Evolutionary conservation across 2,329 filamentous ascomycete species (phyloP), one percentile per base, ranked within the genome.

Genomic region (Colletotrichum sublineola): DNA sequence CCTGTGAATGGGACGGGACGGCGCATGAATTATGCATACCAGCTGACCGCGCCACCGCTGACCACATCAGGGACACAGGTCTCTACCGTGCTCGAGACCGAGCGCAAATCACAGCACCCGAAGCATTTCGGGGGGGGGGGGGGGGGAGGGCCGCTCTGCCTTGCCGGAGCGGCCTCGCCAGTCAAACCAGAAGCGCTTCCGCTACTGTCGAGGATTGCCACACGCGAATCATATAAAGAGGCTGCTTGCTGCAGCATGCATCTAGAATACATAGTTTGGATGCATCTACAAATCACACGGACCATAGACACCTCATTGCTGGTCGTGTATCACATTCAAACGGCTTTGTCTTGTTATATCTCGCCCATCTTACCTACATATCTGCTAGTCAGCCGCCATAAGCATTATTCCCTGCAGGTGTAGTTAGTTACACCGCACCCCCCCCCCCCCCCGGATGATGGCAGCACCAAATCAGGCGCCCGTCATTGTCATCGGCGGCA

Each of bases 401-500:
- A 24, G 24, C 42, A 44, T 20, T 5, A 18, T 18, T 20, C 18
- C 42, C 1, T 12, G 40, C 40, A 42, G 40, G 4, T 42, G 14
- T 42, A 15, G 7, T 15, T 42, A 15, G 7, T 15, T 33, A 12
- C 44, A 50, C 24, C 44, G 38, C 33, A 33, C 8, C 8, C n/a
- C 12, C 1, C 24, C 24, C 8, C 8, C n/a, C 12, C 1, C 24
- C 24, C 14, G 3, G 20, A 53, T 5, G 14, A 67, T 67, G 64
- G 15, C 57, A 15, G 46, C 40, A 29, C 65, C 58, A 38, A 44
- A 33, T 38, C 56, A 67, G 42, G 46, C 36, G 15, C 56, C 56
- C 64, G 75, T 84, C 46, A 77, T 84, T 12, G 78, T 84, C 36
- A 76, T 85, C 2, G 83, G 83, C 20, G 82, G 80, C 20, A 81